Base-by-base conservation (phyloP, 2,329 filamentous ascomycete species). In the Hymenoscyphus salicellus region DNA sequence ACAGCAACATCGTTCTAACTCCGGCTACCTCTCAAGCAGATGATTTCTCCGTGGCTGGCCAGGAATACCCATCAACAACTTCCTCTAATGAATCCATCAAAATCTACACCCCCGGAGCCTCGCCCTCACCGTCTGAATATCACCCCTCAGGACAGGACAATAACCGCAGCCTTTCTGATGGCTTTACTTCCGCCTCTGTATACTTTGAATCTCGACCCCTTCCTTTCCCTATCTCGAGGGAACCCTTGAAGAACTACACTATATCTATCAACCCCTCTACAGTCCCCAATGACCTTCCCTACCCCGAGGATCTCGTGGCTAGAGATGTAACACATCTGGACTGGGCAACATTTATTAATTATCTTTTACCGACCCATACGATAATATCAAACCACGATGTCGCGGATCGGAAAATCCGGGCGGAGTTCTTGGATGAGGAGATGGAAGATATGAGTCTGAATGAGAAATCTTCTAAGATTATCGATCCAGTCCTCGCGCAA, bases 321-420 rank as follows among this genome's bases (percentile, higher is more conserved):
- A 79, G 79, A 46, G 83, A 84, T 61, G 77, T 86, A 14, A 79
- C 76, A 0, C 69, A 75, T 16, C 80, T 83, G 69, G 85, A 88
- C 71, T 88, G 85, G 85, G 78, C 80, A 41, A 86, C 84, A 0
- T 87, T 88, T 73, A 68, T 84, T 56, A 86, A 86, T 69, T 82
- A 82, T 65, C 73, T 87, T 17, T 72, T 87, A 26, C 84, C 85
- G 0, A 75, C 82, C 61, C 79, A 83, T 71, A 75, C 77, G 4
- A 74, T 76, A 0, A 71, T 73, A 17, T 74, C 75, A 20, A 86
- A 84, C 68, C 79, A 81, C 26, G 77, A 78, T 58, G 70, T 85
- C 20, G 73, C 82, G 17, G 80, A 84, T 66, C 78, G 82, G 62
- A 86, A 86, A 70, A 67, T 82, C 32, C 76, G 77, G 32, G 77